These are phyloP conservation scores for Lepiota brunneoincarnata DNA, from an alignment of 768 basidiomycete species.

Conservation along the genomic window DNA sequence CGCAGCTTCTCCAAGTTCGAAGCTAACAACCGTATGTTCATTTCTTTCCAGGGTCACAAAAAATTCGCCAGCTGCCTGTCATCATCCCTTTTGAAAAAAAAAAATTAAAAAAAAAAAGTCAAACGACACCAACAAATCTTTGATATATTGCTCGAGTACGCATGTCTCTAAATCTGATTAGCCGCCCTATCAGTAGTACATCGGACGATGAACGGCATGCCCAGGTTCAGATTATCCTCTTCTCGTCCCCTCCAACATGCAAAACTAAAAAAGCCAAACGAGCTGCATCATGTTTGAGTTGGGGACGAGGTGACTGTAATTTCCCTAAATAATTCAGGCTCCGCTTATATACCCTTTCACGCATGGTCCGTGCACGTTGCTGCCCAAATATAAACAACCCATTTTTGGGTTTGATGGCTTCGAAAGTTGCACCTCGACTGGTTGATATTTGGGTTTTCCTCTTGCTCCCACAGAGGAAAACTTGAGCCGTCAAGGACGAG, in stretches of 20 bases:
- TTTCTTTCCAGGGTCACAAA: slow-evolving; percentile 1
- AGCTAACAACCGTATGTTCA: slow-evolving; percentile 13
- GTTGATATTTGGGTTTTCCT: slow-evolving; percentile 71
- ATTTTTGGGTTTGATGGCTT: not conserved
- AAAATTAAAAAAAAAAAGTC: not conserved
- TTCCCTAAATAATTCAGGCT: slow-evolving; percentile 11
- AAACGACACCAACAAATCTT: not conserved
- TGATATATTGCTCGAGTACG: no score
- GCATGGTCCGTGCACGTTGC: slow-evolving; percentile 54
- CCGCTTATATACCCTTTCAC: slow-evolving; percentile 19
- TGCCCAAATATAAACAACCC: slow-evolving; percentile 12
- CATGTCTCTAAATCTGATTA: slow-evolving; percentile 71
- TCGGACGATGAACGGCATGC: slow-evolving; percentile 61
- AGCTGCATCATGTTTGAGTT: not conserved
- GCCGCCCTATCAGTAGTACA: slow-evolving; percentile 49
- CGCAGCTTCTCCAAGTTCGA: slow-evolving; percentile 1
- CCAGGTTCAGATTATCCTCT: slow-evolving; percentile 50
- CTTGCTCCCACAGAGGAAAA: slow-evolving; percentile 33
- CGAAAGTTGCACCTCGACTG: slow-evolving; percentile 70
- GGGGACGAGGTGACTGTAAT: slow-evolving; percentile 17
- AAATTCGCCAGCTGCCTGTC: not conserved
- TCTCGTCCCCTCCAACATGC: slow-evolving; percentile 28
- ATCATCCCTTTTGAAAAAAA: not conserved
- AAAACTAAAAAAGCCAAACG: not conserved
- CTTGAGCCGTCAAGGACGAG: slow-evolving; percentile 55